phyloP scores from a whole-genome alignment of 2,329 filamentous ascomycete species.

The Ophiostoma tasmaniense region DNA sequence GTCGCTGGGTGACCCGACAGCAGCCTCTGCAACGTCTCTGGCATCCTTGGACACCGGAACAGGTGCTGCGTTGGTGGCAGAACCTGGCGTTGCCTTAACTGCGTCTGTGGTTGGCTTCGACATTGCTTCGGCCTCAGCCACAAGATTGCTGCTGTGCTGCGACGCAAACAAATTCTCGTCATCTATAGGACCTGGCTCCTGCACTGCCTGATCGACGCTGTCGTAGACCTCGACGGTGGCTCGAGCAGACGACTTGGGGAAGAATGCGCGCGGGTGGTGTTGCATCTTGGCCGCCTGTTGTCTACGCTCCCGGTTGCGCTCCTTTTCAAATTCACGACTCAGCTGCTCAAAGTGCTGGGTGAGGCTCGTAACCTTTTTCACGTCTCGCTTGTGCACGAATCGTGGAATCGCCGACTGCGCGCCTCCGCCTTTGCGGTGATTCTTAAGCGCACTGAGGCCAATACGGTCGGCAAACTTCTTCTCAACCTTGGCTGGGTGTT shows the following conservation, averaged over 20 bases:
- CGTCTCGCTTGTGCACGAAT: slow-evolving; percentile 66
- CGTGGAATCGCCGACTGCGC: slow-evolving; percentile 77
- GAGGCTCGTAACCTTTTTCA: slow-evolving; percentile 78
- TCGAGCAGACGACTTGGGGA: slow-evolving; percentile 82
- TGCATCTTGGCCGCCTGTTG: slow-evolving; percentile 69
- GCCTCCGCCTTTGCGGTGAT: slow-evolving; percentile 37
- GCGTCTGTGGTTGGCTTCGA: neutral
- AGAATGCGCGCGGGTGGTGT: slow-evolving; percentile 64
- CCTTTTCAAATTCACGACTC: slow-evolving; percentile 92
- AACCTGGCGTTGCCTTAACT: neutral
- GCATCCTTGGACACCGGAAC: slow-evolving; percentile 1
- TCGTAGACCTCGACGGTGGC: slow-evolving; percentile 94
- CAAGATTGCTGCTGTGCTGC: slow-evolving; percentile 21
- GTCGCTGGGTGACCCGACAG: slow-evolving; percentile 24
- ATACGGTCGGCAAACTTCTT: slow-evolving; percentile 71
- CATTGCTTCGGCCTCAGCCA: neutral
- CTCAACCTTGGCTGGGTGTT: slow-evolving; percentile 35
- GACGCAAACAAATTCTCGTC: slow-evolving; percentile 39
- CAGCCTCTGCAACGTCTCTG: neutral
- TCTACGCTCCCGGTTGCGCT: slow-evolving; percentile 76
- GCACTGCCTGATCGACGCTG: slow-evolving; percentile 85
- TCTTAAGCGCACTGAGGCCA: slow-evolving; percentile 57
- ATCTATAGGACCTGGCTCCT: slow-evolving; percentile 61
- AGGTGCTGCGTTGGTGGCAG: neutral
- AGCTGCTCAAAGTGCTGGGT: slow-evolving; percentile 95